Evolutionary conservation across 257 asterid genomes (phyloP).

Genomic region (Ballota nigra): DNA sequence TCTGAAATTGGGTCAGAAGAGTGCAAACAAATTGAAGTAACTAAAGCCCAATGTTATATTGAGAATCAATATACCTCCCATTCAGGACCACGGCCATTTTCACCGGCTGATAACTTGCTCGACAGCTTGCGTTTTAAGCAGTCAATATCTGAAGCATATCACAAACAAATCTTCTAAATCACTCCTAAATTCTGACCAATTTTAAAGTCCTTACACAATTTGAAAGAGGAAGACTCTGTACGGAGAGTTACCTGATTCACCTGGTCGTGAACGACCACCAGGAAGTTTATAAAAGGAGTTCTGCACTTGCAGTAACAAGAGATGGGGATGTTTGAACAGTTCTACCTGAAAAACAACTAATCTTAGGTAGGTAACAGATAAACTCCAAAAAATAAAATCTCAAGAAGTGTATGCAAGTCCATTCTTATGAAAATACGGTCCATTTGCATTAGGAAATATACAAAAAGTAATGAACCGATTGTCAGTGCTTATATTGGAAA

Average conservation of each 20-base stretch:
- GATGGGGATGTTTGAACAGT: slow-evolving; percentile 81
- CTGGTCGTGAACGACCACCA: slow-evolving; percentile 77
- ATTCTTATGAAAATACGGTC: not conserved
- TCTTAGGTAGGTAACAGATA: not conserved
- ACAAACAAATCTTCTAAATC: not conserved
- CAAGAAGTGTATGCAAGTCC: not conserved
- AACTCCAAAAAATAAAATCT: not conserved
- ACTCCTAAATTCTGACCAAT: not conserved
- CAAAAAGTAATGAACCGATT: not conserved
- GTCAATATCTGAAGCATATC: slow-evolving; percentile 48
- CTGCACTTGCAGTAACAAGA: slow-evolving; percentile 69
- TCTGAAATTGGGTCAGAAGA: slow-evolving; percentile 40
- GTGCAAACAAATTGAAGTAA: not conserved
- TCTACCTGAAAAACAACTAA: slow-evolving; percentile 60
- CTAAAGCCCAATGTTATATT: not conserved
- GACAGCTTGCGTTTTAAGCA: slow-evolving; percentile 87
- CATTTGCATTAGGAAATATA: not conserved
- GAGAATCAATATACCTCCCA: slow-evolving; percentile 62
- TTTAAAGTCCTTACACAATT: not conserved
- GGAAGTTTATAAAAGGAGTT: slow-evolving; percentile 76
- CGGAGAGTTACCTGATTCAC: slow-evolving; percentile 70
- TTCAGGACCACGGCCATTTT: slow-evolving; percentile 49
- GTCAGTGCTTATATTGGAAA: not conserved
- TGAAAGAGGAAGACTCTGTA: not conserved
- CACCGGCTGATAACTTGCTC: slow-evolving; percentile 62